phyloP scores from a whole-genome alignment of 768 basidiomycete species.

The Chlorophyllum brunneum region DNA sequence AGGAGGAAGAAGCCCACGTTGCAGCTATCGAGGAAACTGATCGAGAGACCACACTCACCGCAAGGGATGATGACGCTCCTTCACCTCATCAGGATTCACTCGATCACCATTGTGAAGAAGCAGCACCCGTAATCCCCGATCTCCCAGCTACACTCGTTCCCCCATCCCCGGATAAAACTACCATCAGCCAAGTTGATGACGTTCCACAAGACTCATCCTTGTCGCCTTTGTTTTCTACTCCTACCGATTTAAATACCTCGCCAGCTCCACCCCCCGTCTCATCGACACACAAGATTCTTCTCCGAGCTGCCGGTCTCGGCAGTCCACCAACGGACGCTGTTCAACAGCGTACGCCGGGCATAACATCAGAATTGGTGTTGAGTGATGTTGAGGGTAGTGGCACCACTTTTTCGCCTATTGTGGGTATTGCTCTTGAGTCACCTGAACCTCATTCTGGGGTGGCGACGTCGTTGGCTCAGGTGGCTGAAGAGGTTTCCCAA shows the following conservation, averaged over 20 bases:
- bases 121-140: no score
- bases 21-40: not conserved
- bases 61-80: not conserved
- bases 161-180: not conserved
- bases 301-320: not conserved
- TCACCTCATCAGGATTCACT: not conserved
- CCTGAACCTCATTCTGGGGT: not conserved
- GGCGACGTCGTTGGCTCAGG: not conserved
- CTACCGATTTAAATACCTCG: not conserved
- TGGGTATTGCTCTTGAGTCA: not conserved
- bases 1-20: not conserved
- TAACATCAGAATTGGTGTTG: not conserved
- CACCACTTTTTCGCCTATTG: not conserved
- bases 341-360: not conserved
- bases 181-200: not conserved
- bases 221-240: not conserved
- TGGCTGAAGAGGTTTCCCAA: not conserved
- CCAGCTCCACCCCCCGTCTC: not conserved
- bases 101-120: no score
- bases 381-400: slow-evolving; percentile 2
- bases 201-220: not conserved
- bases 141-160: no score
- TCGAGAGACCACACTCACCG: not conserved
- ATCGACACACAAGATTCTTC: not conserved
- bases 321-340: not conserved